phyloP scores from a whole-genome alignment of 2,329 filamentous ascomycete species.

The Aspergillus jensenii region DNA sequence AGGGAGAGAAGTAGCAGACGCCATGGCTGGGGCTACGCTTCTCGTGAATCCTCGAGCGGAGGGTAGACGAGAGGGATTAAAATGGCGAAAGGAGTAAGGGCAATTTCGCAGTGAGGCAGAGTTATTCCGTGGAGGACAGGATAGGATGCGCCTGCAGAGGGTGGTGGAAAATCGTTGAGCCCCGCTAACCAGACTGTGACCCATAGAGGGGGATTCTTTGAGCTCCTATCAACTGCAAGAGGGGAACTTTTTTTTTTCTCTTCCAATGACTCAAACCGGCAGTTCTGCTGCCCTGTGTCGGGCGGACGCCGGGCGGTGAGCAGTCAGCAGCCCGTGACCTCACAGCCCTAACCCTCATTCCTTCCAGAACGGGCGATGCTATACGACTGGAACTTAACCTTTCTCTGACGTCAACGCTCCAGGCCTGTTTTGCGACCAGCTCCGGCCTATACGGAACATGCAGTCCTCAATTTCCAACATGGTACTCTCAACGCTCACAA shows the following conservation, averaged over 20 bases:
- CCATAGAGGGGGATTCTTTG: conserved; percentile 33
- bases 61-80: conserved; percentile 7
- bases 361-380: not conserved
- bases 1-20: conserved; percentile 34
- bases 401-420: conserved; percentile 18
- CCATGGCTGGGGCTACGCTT: conserved; percentile 29
- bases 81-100: conserved; percentile 6
- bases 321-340: conserved; percentile 11
- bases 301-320: conserved; percentile 27
- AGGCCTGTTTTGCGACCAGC: not conserved
- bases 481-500: not conserved
- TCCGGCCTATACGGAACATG: not conserved
- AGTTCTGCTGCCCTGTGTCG: conserved; percentile 14
- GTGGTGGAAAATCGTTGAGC: conserved; percentile 37
- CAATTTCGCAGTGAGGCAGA: conserved; percentile 21
- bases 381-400: not conserved
- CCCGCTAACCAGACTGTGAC: conserved; percentile 41
- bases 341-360: conserved; percentile 16
- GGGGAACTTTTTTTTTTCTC: conserved; percentile 20
- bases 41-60: conserved; percentile 9
- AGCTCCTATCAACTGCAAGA: not conserved
- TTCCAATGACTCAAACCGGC: conserved; percentile 30
- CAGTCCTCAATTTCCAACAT: not conserved
- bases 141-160: conserved; percentile 23
- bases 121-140: conserved; percentile 14